These are phyloP conservation scores for Colletotrichum navitas DNA, from an alignment of 2,329 filamentous ascomycete species.

Conservation along the genomic window DNA sequence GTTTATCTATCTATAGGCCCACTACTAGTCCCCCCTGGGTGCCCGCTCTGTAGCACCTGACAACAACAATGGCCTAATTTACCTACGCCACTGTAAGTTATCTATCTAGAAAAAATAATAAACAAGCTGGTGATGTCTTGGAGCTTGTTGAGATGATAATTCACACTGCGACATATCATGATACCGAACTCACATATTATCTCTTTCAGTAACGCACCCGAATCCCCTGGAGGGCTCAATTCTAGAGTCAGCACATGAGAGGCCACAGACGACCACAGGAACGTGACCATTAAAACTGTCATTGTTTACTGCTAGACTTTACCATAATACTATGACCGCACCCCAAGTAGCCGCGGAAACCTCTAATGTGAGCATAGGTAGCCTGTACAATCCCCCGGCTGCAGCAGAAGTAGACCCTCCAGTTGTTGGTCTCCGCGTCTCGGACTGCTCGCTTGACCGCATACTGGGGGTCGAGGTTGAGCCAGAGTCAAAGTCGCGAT, in stretches of 20 bases:
- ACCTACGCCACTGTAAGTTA: too few species aligned
- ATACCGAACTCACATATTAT: too few species aligned
- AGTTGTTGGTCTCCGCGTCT: background rate
- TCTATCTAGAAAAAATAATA: too few species aligned
- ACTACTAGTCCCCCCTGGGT: too few species aligned
- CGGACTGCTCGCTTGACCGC: background rate
- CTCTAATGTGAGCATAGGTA: background rate
- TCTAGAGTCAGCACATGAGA: background rate
- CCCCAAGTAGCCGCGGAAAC: background rate
- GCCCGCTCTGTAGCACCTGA: too few species aligned
- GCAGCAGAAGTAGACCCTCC: background rate
- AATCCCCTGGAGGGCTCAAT: too few species aligned
- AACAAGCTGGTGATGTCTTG: too few species aligned
- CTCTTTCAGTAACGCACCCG: too few species aligned
- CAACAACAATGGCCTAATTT: too few species aligned
- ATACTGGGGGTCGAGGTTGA: background rate
- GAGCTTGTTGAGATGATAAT: too few species aligned
- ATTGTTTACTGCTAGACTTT: background rate
- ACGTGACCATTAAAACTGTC: background rate
- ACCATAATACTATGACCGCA: background rate
- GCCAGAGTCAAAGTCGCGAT: background rate
- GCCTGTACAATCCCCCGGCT: accelerated
- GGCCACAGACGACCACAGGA: background rate
- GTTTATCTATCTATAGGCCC: too few species aligned
- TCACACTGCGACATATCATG: too few species aligned